Conservation (phyloP, 1,139 yeast genomes). For the Cylindricascospora bacillispora region DNA sequence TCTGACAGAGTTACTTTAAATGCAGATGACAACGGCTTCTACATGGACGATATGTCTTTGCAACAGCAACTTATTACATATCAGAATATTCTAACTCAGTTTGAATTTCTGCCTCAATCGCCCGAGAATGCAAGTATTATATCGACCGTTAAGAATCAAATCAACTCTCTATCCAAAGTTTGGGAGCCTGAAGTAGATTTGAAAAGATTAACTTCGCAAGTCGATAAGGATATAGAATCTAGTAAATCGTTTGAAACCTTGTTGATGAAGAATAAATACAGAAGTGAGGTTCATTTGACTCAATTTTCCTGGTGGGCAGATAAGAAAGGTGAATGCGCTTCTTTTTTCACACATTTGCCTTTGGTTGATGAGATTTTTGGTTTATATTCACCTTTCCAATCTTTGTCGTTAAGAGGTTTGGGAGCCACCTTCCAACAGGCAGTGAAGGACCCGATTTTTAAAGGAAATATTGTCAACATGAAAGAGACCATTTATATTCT, state of each 20-base stretch:
- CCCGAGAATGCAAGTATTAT: slow-evolving; percentile 6
- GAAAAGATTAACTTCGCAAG: slow-evolving; percentile 2
- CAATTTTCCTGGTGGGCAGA: slow-evolving; percentile 14
- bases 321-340: slow-evolving; percentile 5
- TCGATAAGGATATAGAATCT: slow-evolving; percentile 3
- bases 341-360: slow-evolving; percentile 11
- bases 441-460: slow-evolving; percentile 1
- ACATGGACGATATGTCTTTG: slow-evolving; percentile 5
- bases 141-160: slow-evolving; percentile 9
- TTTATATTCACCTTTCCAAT: slow-evolving; percentile 18
- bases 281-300: slow-evolving; percentile 15
- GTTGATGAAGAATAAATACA: slow-evolving; percentile 18
- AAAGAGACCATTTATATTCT: slow-evolving; percentile 23
- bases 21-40: slow-evolving; percentile 1
- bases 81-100: slow-evolving; percentile 8
- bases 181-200: slow-evolving; percentile 15
- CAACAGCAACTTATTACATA: slow-evolving; percentile 11
- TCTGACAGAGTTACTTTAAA: too few species aligned
- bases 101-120: slow-evolving; percentile 7
- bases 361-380: slow-evolving; percentile 22
- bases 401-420: slow-evolving; percentile 20
- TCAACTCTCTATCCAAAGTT: slow-evolving; percentile 7
- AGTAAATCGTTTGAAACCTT: slow-evolving; percentile 18
- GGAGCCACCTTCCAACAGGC: slow-evolving; percentile 8
- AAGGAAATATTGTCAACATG: slow-evolving; percentile 4